Evolutionary conservation across 306 rosid species (phyloP), one percentile per base, ranked within the genome.

Genomic region (Malus sylvestris): DNA sequence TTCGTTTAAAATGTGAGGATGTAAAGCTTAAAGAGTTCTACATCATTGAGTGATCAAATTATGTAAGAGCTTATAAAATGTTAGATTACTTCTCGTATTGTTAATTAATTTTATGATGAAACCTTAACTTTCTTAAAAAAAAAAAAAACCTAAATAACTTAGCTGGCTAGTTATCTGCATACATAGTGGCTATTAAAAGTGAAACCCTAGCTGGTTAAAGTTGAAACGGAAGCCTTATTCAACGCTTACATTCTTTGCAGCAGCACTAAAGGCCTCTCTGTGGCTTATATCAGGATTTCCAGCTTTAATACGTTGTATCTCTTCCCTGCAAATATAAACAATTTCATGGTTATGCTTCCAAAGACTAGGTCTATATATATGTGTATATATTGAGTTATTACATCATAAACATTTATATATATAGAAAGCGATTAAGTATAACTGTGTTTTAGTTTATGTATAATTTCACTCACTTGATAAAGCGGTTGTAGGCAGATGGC

Each of bases 401-500:
- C 55, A 51, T 8, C 20, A 49, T 49, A 51, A 18, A 51, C 55
- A 51, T 15, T 51, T 51, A 5, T 51, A 42, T 42, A 51, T 51
- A 51, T 51, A 16, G 55, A 51, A 51, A 51, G 20, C 55, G 18
- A 51, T 51, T 16, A 51, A 51, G 14, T 30, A 6, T 8, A 15
- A 63, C 10, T 29, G 68, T 63, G 2, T 2, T 4, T 35, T 66
- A 33, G 33, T 8, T 14, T 57, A 22, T 57, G 29, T 57, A 10
- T 57, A n/a, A 85, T 80, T 4, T 80, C 6, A 83, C 97, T 87
- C 85, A 94, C 98, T 94, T 94, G 86, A 94, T 94, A 93, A 94
- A 94, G 83, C 98, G 96, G 72, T 94, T 94, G 92, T 94, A 94
- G 55, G 98, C 98, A 87, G 98, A 94, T 82, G 98, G 98, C 69